Conservation (phyloP, 2,329 filamentous ascomycete species). For the Xylaria sp. region DNA sequence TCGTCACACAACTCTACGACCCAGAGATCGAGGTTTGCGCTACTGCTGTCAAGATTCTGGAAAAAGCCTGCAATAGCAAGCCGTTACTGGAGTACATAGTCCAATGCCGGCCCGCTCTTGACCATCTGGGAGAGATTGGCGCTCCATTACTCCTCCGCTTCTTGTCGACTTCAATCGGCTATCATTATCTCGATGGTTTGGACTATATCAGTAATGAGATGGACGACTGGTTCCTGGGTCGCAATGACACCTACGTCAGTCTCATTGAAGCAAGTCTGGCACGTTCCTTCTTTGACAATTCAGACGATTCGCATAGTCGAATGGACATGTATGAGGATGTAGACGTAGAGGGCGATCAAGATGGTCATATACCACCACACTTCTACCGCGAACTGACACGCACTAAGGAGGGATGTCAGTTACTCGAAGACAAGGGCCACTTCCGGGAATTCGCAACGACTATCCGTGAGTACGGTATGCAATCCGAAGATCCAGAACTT, state of each 20-base stretch:
- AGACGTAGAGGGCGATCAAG: conserved; percentile 48
- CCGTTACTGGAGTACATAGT: conserved; percentile 92
- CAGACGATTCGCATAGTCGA: conserved; percentile 52
- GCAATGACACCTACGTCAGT: conserved; percentile 92
- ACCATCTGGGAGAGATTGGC: conserved; percentile 94
- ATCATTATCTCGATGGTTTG: conserved; percentile 91
- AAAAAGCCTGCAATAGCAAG: conserved; percentile 93
- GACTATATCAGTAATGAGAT: conserved; percentile 99
- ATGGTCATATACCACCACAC: conserved; percentile 79
- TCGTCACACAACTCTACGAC: conserved; percentile 98
- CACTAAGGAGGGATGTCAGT: conserved; percentile 83
- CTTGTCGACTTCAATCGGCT: conserved; percentile 90
- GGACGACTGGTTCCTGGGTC: conserved; percentile 98
- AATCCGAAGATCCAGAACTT: conserved; percentile 76
- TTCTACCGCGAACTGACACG: conserved; percentile 95
- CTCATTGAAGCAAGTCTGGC: conserved; percentile 95
- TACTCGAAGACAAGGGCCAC: conserved; percentile 88
- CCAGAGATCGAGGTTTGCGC: conserved; percentile 96
- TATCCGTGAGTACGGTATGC: conserved; percentile 80
- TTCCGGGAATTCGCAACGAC: conserved; percentile 90
- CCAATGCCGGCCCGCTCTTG: conserved; percentile 86
- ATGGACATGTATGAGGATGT: conserved; percentile 54
- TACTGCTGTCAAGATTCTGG: conserved; percentile 91
- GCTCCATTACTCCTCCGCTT: conserved; percentile 89
- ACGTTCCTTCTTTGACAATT: conserved; percentile 68